Percentiles rank a stretch among this genome's conserved stretches.
phyloP scores from a whole-genome alignment of 495 filamentous ascomycete genomes.

The Xylaria venustula region DNA sequence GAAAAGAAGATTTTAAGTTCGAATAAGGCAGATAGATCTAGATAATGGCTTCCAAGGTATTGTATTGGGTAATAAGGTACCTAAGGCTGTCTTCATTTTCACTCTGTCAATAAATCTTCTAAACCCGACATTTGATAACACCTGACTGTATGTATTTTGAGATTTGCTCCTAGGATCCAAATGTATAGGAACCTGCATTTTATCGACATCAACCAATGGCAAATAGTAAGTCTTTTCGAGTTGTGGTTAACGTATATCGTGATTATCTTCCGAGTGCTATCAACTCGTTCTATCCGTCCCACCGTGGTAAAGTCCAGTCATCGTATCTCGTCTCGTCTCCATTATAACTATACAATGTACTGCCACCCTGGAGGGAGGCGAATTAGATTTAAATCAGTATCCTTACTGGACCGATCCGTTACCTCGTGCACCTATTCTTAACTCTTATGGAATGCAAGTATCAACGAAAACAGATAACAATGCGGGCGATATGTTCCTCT shows the following conservation, averaged over 20 bases:
- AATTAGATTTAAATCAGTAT: conserved; percentile 5
- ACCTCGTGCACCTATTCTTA: background rate
- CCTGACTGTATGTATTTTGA: too few species aligned
- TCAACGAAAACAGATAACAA: background rate
- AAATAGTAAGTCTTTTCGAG: background rate
- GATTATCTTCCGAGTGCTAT: background rate
- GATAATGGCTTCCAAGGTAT: too few species aligned
- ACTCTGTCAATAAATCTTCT: too few species aligned
- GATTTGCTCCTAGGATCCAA: too few species aligned
- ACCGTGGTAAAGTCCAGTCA: background rate
- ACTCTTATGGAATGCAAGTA: background rate
- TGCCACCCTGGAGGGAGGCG: background rate
- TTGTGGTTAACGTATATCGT: background rate
- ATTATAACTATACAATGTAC: conserved; percentile 3
- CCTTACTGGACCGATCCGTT: background rate
- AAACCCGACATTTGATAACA: too few species aligned
- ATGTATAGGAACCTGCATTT: too few species aligned
- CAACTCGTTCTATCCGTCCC: background rate
- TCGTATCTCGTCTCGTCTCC: too few species aligned
- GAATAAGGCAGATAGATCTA: too few species aligned
- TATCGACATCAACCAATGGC: too few species aligned
- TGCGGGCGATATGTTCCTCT: background rate
- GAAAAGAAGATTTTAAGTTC: too few species aligned
- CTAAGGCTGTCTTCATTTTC: too few species aligned
- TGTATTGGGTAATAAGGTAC: too few species aligned